phyloP scores from a whole-genome alignment of 2,329 filamentous ascomycete genomes.

The Neofusicoccum parvum region DNA sequence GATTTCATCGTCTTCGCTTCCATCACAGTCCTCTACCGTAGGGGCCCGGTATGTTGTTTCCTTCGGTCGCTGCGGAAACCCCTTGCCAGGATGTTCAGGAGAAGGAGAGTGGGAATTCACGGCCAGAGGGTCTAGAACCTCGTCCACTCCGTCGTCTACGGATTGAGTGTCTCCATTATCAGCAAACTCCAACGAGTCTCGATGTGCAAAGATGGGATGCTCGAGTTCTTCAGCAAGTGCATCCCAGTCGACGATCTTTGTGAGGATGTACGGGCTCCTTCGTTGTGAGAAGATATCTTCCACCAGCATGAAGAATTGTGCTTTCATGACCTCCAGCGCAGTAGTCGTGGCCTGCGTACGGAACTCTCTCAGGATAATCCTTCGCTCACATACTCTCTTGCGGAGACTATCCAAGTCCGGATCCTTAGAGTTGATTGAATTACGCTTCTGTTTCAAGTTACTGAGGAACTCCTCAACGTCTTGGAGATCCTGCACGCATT shows the following conservation, averaged over 20 bases:
- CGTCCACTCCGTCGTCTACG: neutral
- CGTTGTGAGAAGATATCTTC: neutral
- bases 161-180: neutral
- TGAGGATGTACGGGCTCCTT: neutral
- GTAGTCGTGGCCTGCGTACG: neutral
- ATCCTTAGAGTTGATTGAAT: neutral
- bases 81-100: neutral
- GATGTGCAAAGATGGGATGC: neutral
- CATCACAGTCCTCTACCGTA: slow-evolving; percentile 4
- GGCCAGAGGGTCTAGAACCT: neutral
- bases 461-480: neutral
- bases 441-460: neutral
- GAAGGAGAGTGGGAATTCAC: neutral
- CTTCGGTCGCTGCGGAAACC: neutral
- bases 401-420: neutral
- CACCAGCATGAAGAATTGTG: neutral
- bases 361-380: neutral
- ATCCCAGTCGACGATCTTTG: slow-evolving; percentile 15
- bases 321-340: slow-evolving; percentile 3
- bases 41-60: neutral
- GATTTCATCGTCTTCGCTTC: neutral
- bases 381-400: neutral
- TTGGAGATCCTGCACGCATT: slow-evolving; percentile 1
- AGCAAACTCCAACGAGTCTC: neutral
- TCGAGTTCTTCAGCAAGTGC: slow-evolving; percentile 8